These are phyloP conservation scores for Oryza longistaminata DNA, from an alignment of 176 grass and related monocot genomes.

Conservation along the genomic window DNA sequence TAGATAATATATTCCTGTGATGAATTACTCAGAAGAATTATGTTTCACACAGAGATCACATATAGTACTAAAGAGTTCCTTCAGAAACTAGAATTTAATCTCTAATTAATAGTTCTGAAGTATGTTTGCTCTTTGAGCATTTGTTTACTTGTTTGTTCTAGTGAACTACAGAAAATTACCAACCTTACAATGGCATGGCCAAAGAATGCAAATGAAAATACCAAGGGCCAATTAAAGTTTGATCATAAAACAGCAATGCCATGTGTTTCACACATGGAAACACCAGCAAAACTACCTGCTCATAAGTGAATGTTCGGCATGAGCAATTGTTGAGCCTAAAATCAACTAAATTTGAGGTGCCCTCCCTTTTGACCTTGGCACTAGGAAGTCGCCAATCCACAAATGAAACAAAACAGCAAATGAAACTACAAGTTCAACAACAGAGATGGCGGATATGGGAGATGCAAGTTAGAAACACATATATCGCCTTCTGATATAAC, in stretches of 20 bases:
- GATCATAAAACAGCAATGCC: background rate
- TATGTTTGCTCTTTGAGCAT: background rate
- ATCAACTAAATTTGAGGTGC: background rate
- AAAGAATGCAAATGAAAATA: slow-evolving; percentile 6
- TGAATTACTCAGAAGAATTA: background rate
- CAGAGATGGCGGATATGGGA: background rate
- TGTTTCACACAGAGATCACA: background rate
- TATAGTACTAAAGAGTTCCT: background rate
- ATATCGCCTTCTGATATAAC: background rate
- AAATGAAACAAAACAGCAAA: background rate
- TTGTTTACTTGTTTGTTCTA: background rate
- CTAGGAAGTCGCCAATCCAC: background rate
- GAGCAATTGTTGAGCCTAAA: background rate
- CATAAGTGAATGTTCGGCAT: background rate
- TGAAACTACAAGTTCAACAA: background rate
- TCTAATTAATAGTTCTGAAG: background rate
- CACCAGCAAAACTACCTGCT: background rate
- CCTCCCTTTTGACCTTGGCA: background rate
- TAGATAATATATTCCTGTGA: background rate
- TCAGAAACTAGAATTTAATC: background rate
- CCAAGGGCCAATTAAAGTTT: background rate
- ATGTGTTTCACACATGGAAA: slow-evolving; percentile 1
- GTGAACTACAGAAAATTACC: background rate
- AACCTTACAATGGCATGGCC: background rate
- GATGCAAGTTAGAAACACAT: background rate